Evolutionary conservation across 2,329 filamentous ascomycete genomes (phyloP), one percentile per base, ranked within the genome.

Genomic region (Seiridium cupressi): DNA sequence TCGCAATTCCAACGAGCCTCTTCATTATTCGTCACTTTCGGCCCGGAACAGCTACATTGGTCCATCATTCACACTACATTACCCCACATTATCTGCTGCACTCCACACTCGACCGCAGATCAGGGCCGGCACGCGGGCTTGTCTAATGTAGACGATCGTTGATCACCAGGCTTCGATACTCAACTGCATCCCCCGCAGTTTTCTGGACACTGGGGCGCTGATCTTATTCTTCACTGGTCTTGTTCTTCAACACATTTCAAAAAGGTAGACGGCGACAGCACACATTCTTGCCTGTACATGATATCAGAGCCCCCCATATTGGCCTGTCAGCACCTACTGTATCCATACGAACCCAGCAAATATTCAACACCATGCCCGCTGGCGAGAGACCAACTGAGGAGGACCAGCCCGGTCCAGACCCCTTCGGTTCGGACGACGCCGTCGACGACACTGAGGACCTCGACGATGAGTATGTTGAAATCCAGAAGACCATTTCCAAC

Each of bases 391-490:
- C 47, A 36, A 54, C 32, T 38, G 51, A 59, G 18, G 40, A 44
- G 46, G 34, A 44, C 3, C 49, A 34, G 31, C 8, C 54, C 13
- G 38, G 31, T 44, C n/a, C 46, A 32, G 51, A 64, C n/a, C 44
- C 46, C 32, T 35, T 57, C 36, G 59, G 57, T 6, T 13, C 54
- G n/a, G 57, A 66, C 38, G 68, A 69, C 55, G 77, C 76, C 57
- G 73, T 78, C 42, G 76, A 78, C 61, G 76, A 79, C 62, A 70
- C 69, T 9, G 73, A 74, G 60, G 74, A 79, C 57, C 69, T 75
- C 36, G 71, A 76, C 32, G 76, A 78, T 56, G 73, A 74, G 36
- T 66, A 71, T 57, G 73, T 69, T 57, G 64, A 71, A 34, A 62
- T 73, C 35, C 76, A 79, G 63, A 76, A 77, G 65, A 77, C 68